Evolutionary conservation across 306 rosid genomes (phyloP), one percentile per base, ranked within the genome.

Genomic region (Quillaja saponaria): DNA sequence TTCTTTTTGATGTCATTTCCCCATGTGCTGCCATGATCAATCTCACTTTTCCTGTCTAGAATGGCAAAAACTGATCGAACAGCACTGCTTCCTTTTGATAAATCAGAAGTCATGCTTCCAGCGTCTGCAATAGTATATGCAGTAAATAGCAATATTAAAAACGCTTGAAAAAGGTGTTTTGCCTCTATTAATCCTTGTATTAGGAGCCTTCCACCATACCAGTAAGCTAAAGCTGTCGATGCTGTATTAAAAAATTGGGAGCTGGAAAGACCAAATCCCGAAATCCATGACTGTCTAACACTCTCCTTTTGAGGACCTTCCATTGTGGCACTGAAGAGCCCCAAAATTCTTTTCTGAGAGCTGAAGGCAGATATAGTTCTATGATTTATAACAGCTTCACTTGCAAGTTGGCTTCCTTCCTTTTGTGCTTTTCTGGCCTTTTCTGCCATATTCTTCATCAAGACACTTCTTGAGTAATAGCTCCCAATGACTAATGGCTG

Each of bases 401-500:
- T 88, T 48, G 96, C 96, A 31, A 91, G 77, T 54, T 88, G 96
- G 78, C 95, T 91, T 45, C 90, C 97, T 69, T 88, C 91, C 63
- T 69, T 80, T 73, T 86, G 90, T 1, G 92, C 92, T 72, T 82
- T 88, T 5, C 79, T 83, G 1, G 84, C 83, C 44, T 91, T 91
- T 49, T 75, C 88, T 2, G 85, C 87, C 88, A 72, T 75, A 33
- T 81, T 76, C 61, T 88, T 86, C 97, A 88, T 91, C 73, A 91
- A 66, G 18, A 91, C 89, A 71, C 82, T 84, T 55, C 85, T 86
- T n/a, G 87, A 66, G 5, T 91, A 88, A 57, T 85, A 88, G 81
- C 97, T 91, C 49, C 96, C 97, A 15, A 91, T 82, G 53, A 91
- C 91, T 45, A 91, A 34, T 49, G 96, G 96, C 54, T 91, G 95